Conservation (phyloP, 305 asterid genomes). For the Fraxinus latifolia region DNA sequence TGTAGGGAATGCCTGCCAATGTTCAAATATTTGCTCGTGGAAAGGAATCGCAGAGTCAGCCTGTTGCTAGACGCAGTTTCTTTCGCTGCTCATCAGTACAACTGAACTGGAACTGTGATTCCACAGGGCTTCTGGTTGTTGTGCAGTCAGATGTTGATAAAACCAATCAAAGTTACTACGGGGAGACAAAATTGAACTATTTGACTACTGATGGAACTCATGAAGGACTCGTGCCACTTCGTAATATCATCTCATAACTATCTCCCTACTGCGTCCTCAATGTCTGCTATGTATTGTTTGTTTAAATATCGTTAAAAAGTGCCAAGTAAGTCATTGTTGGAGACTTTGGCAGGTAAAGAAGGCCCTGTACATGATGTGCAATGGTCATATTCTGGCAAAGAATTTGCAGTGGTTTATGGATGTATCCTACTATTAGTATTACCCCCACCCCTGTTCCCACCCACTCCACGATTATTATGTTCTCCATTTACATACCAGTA, state of each 20-base stretch:
- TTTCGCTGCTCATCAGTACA: conserved; percentile 90
- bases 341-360: conserved; percentile 71
- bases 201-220: conserved; percentile 90
- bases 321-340: conserved; percentile 17
- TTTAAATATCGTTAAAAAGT: conserved; percentile 1
- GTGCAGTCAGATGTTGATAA: conserved; percentile 98
- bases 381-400: conserved; percentile 86
- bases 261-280: not conserved
- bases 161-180: conserved; percentile 97
- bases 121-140: conserved; percentile 78
- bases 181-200: conserved; percentile 87
- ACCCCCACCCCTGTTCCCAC: not conserved
- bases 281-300: not conserved
- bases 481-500: not conserved
- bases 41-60: conserved; percentile 71
- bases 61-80: conserved; percentile 84
- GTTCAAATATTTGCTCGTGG: conserved; percentile 76
- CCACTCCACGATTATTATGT: not conserved
- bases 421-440: conserved; percentile 59
- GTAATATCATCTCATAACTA: conserved; percentile 38
- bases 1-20: conserved; percentile 96
- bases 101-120: conserved; percentile 76
- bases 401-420: conserved; percentile 98
- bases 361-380: conserved; percentile 98
- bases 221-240: conserved; percentile 94